Conservation (phyloP, 148 eudicot genomes). For the Arctostaphylos glauca region DNA sequence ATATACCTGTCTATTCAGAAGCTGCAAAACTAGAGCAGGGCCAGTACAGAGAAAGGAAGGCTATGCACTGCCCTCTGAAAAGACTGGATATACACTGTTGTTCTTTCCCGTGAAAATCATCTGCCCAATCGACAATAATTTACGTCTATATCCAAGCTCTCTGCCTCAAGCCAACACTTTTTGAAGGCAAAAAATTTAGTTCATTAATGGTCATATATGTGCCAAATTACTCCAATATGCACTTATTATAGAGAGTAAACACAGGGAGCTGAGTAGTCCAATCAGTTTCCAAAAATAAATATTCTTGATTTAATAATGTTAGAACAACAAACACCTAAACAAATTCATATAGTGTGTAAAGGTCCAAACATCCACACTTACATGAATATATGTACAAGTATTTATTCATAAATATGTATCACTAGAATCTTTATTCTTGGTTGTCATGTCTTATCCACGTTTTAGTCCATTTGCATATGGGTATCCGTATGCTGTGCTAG, state of each 20-base stretch:
- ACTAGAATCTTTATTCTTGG: background rate
- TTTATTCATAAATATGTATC: too few relatives aligned
- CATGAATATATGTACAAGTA: too few relatives aligned
- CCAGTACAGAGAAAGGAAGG: background rate
- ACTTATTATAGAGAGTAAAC: background rate
- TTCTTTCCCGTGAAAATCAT: constrained; percentile 26
- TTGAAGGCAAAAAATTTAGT: background rate
- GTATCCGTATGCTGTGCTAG: background rate
- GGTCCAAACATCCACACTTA: too few relatives aligned
- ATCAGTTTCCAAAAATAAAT: background rate
- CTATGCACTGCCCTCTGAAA: constrained; percentile 12
- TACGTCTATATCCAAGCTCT: background rate
- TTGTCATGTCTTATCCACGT: background rate
- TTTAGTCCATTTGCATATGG: background rate
- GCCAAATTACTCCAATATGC: background rate
- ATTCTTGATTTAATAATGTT: too few relatives aligned
- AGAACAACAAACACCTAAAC: too few relatives aligned
- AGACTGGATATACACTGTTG: constrained; percentile 20
- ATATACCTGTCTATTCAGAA: constrained; percentile 8
- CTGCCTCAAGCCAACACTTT: background rate
- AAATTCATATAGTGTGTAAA: too few relatives aligned
- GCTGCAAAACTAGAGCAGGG: constrained; percentile 7
- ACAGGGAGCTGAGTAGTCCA: background rate
- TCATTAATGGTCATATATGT: constrained; percentile 20
- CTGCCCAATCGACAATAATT: background rate